Percentiles rank a stretch among this genome's conserved stretches.
These are phyloP conservation scores for Mycena latifolia DNA, from an alignment of 768 basidiomycete species.

Conservation along the genomic window DNA sequence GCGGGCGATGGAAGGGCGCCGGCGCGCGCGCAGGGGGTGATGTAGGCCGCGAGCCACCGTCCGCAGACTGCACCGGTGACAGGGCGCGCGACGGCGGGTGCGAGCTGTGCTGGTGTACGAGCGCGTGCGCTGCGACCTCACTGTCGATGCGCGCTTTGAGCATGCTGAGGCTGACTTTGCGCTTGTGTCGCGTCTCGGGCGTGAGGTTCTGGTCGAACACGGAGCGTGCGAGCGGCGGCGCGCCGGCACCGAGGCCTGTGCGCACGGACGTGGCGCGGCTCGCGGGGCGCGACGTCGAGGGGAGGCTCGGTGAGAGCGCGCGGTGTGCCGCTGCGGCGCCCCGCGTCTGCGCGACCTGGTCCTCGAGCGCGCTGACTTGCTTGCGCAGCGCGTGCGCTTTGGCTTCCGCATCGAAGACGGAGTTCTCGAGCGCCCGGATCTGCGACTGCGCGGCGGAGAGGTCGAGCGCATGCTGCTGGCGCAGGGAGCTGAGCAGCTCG, in stretches of 20 bases:
- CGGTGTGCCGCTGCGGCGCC: constrained; percentile 50
- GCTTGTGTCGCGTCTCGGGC: constrained; percentile 84
- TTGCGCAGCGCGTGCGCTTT: constrained; percentile 76
- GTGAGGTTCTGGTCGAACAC: constrained; percentile 79
- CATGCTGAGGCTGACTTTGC: constrained; percentile 88
- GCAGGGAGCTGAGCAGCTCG: constrained; percentile 78
- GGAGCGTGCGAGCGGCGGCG: constrained; percentile 63
- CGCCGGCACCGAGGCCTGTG: constrained; percentile 51
- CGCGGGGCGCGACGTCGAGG: constrained; percentile 55
- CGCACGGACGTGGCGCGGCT: constrained; percentile 58
- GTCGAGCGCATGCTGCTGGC: constrained; percentile 84
- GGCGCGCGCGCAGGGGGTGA: constrained; percentile 38
- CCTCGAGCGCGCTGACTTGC: constrained; percentile 74
- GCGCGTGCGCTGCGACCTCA: constrained; percentile 64
- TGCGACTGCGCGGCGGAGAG: constrained; percentile 84
- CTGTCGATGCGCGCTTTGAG: constrained; percentile 92
- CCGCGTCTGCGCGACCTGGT: constrained; percentile 69
- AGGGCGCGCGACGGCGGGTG: constrained; percentile 65
- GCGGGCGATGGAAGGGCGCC: constrained; percentile 61
- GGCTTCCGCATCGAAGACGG: constrained; percentile 80
- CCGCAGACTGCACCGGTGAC: constrained; percentile 64
- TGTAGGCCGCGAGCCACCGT: constrained; percentile 43
- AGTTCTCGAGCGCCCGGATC: constrained; percentile 81
- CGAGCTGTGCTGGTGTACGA: constrained; percentile 49
- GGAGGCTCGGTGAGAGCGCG: constrained; percentile 60